These are phyloP conservation scores for Sporisorium sorghi DNA, from an alignment of 1,284 basidiomycete genomes.

Conservation along the genomic window DNA sequence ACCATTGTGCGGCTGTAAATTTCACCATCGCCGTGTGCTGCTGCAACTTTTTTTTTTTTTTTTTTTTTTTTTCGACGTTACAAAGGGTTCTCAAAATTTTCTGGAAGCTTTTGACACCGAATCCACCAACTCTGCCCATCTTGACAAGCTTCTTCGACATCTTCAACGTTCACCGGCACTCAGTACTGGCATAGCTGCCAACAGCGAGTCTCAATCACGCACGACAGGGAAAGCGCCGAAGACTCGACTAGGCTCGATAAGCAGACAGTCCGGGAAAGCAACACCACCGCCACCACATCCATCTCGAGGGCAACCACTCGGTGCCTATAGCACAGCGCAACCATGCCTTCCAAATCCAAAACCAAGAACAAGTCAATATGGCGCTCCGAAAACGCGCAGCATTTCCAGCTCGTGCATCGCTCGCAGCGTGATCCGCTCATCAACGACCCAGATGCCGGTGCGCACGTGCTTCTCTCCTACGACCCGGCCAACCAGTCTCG, in stretches of 20 bases:
- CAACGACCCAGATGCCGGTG: slow-evolving; percentile 88
- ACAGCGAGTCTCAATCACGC: not conserved
- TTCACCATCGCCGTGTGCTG: slow-evolving; percentile 2
- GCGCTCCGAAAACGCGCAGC: slow-evolving; percentile 85
- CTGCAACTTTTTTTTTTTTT: not conserved
- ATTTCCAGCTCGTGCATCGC: slow-evolving; percentile 96
- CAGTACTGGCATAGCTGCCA: not conserved
- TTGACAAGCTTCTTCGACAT: not conserved
- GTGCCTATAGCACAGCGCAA: not conserved
- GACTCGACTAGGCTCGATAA: no score
- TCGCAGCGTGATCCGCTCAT: slow-evolving; percentile 95
- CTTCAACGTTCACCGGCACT: not conserved
- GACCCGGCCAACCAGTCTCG: slow-evolving; percentile 72
- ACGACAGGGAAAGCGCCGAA: no score
- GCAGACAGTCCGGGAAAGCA: no score
- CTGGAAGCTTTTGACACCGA: slow-evolving; percentile 5
- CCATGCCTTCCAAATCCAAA: slow-evolving; percentile 58
- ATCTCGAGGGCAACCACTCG: not conserved
- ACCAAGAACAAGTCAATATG: slow-evolving; percentile 77
- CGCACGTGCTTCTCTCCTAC: slow-evolving; percentile 87
- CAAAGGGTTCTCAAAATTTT: slow-evolving; percentile 36
- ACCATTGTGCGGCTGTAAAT: not conserved
- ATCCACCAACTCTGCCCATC: not conserved
- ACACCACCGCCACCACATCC: not conserved
- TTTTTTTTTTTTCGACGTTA: not conserved